A percentile compares a stretch with the other conserved stretches of the same genome.
Conservation (phyloP, 257 asterid species). For the Forsythia viridissima region DNA sequence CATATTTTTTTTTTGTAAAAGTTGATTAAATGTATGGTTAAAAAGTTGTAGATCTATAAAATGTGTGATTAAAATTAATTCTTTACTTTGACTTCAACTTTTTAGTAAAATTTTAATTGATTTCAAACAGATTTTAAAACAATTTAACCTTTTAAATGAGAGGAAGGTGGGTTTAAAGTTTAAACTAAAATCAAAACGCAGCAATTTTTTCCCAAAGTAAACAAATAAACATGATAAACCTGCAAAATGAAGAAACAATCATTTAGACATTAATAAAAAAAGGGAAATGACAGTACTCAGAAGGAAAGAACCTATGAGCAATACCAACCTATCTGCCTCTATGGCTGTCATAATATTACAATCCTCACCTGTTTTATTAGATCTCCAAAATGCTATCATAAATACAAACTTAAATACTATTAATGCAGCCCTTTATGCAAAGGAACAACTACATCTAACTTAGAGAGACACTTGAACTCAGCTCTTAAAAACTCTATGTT, state of each 20-base stretch:
- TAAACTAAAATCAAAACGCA: neutral
- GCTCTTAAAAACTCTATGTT: neutral
- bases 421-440: neutral
- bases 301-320: neutral
- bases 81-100: no score
- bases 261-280: neutral
- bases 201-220: neutral
- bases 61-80: no score
- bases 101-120: no score
- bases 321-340: constrained; percentile 11
- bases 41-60: no score
- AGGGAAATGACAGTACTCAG: neutral
- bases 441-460: neutral
- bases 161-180: no score
- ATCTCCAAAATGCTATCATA: neutral
- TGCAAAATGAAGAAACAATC: neutral
- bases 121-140: no score
- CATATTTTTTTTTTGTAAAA: no score
- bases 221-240: neutral
- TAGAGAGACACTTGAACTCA: neutral
- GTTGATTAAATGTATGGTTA: no score
- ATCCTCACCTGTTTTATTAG: neutral
- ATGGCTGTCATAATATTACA: neutral
- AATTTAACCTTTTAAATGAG: no score
- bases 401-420: neutral